Evolutionary conservation across 257 asterid genomes (phyloP), one percentile per base, ranked within the genome.

Genomic region (Voacanga thouarsii): DNA sequence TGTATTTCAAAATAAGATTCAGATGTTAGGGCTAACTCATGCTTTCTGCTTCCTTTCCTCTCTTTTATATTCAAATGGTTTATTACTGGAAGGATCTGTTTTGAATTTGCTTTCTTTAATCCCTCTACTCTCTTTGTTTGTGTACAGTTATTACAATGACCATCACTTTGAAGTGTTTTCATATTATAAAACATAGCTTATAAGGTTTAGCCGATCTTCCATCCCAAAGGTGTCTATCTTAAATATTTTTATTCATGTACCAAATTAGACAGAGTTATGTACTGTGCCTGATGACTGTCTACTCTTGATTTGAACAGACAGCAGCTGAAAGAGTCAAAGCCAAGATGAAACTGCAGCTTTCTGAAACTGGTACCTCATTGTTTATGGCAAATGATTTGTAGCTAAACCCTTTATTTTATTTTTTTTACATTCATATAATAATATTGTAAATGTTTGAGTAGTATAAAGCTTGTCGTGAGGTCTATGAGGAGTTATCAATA

Each of bases 311-410:
- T 77, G 66, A 21, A 83, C 85, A 95, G 97, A 86, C 91, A 68
- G 92, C 96, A 77, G 95, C 98, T 76, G 96, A 91, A 84, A 92
- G 92, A 86, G 93, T 92, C 80, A 92, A 87, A 90, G 99, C 98
- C 84, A 92, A 89, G 90, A 92, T 90, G 99, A 89, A 92, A 83
- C 83, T 90, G 77, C 98, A 95, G 90, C 96, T 95, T 84, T 87
- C 93, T 61, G 86, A 84, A 89, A 91, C 98, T 78, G 98, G 99
- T 95, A 86, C 8, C 9, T 51, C 56, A 19, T 55, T 53, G 8
- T 47, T 49, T 19, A 4, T 30, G 19, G 19, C 66, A 50, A 73
- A 19, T 56, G n/a, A 26, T 50, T 53, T 73, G 44, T 16, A 7
- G 19, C 24, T 67, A 37, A 67, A 37, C 45, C 45, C n/a, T 67